Evolutionary conservation across 2,329 filamentous ascomycete genomes (phyloP), one percentile per base, ranked within the genome.

Genomic region (Endoconidiophora polonica): DNA sequence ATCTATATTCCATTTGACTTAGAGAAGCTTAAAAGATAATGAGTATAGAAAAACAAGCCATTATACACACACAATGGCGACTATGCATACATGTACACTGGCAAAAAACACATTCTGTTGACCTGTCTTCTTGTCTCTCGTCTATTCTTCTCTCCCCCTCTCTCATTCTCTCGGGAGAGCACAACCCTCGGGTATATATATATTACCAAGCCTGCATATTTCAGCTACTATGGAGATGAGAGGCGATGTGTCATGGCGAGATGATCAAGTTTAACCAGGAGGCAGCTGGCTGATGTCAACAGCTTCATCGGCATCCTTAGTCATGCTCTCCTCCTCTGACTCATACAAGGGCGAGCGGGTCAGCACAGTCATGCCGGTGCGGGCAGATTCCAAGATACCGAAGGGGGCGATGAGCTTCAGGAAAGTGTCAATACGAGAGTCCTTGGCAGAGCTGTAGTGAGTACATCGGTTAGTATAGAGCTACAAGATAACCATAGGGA

Each of bases 361-460:
- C 57, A 98, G 73, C 44, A 91, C 91, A 90, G 96, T 98, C 53
- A 98, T 74, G 64, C 91, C 91, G 52, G 91, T 96, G 54, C 91
- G 79, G 47, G 90, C 87, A 46, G 88, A 95, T 69, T 98, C 91
- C 47, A 98, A 75, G 58, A 98, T 94, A 61, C 91, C 91, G 63
- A 96, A 98, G 10, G 90, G 90, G 52, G 79, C 74, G 61, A 98
- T 81, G 55, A 98, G 76, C 70, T 96, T 98, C 68, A 98, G 82
- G 72, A 95, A 98, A 2, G 87, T 94, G 67, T 98, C 87, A 62
- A 98, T 94, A 66, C 91, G 82, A 55, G 73, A 77, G 36, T 86
- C 88, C 68, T 98, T 98, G 54, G 91, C 91, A 49, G 87, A 94
- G 5, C 83, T 87, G 58, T 46, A 52, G 26, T 18, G 20, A 38